Base-by-base conservation (phyloP, 2,329 filamentous ascomycete genomes). In the Fusarium sp. region DNA sequence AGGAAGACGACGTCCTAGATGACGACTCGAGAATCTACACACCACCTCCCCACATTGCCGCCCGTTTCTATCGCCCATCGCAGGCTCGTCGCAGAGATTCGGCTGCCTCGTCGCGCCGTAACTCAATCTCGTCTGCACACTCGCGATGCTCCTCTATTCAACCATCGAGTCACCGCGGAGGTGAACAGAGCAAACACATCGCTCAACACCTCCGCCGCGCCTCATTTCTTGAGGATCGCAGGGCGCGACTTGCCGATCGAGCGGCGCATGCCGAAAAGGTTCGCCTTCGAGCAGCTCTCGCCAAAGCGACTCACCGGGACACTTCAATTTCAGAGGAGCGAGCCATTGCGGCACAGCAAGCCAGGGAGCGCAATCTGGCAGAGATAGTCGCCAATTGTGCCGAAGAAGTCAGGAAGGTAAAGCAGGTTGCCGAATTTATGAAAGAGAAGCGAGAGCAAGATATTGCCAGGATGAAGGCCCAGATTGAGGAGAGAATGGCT, bases 241-340 rank as follows among this genome's bases (percentile, higher is more conserved):
- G 93, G 77, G 92, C 92, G 16, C 88, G 92, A 21, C 85, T 96
- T 20, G 92, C 93, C 56, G 92, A 94, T 78, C 85, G 92, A 57
- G 93, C 93, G 28, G 91, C 91, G 10, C 92, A 96, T 78, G 93
- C 91, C 23, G 93, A 96, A 79, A 93, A 94, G 77, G 93, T 96
- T 18, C 90, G 93, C 52, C 80, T 93, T 64, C 87, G 92, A 35
- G 92, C 92, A 42, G 92, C 92, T 12, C 79, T 92, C 59, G 91
- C 89, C 63, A 94, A 93, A 79, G 89, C 92, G 5, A 85, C 89
- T 9, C 87, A 89, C 4, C 84, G 86, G 21, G 88, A 91, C 70
- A 88, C 82, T 31, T 88, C 87, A 4, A 85, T 89, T 56, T 92
- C 90, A 43, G 92, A 95, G 77, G 92, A 94, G 78, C 86, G 91